Evolutionary conservation across 345 rosid species (phyloP), one percentile per base, ranked within the genome.

Genomic region (Corchorus olitorius): DNA sequence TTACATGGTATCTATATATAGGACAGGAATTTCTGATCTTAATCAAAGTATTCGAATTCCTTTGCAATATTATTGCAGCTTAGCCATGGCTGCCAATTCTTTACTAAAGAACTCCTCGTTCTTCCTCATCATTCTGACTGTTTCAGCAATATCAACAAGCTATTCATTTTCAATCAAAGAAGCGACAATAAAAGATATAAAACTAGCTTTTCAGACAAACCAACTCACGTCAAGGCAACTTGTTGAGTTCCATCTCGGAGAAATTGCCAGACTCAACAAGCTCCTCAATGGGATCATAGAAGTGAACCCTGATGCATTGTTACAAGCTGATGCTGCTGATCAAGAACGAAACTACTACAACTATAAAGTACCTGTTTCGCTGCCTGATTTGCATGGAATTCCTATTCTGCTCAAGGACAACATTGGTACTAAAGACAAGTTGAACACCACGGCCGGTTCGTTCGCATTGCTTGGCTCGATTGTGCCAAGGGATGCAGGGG

Each of bases 361-460:
- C 43, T 39, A 4, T 39, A 4, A 78, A 56, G 72, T 72, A 2
- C 17, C 77, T 2, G 67, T 81, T 1, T 76, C 81, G 5, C 41
- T 62, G 60, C 48, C 74, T 67, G 69, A 72, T 64, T 78, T 94
- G 79, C 96, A 88, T 35, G 97, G 93, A 16, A 83, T 92, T 80
- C 97, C 94, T 0, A 8, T 94, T 41, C 76, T 90, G 33, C 85
- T 92, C 72, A 92, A 94, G 82, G 97, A 94, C 37, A 86, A 75
- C 45, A 88, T 91, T 11, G 93, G 81, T 13, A 89, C 97, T 37
- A 87, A 88, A 54, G 92, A 89, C 48, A 83, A 79, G 82, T 78
- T 92, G 79, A 91, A 88, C 83, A 92, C 94, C 2, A 88, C 94
- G 0, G 91, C 92, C n/a, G 96, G 94, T 10, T 92, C 93, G 1